Base-by-base conservation (phyloP, 2,329 filamentous ascomycete species). In the Aspergillus japonicus region DNA sequence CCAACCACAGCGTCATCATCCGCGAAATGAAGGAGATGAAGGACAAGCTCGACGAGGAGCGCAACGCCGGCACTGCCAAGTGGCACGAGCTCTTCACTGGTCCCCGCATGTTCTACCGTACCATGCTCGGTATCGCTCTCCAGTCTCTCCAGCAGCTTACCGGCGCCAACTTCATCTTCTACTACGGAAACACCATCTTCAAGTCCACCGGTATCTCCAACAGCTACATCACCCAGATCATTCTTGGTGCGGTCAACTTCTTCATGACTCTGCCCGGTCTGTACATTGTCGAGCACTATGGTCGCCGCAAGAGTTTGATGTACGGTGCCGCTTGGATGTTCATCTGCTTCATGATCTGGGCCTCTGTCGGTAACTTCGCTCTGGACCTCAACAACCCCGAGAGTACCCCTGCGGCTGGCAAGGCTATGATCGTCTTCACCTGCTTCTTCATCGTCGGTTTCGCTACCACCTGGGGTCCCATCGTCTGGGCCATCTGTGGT, bases 391-490 rank as follows among this genome's bases (percentile, higher is more conserved):
- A 66, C 23, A 60, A 80, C 50, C 82, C 80, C 0, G 73, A 74
- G 5, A 69, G 71, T 39, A 83, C 78, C 65, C 71, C 74, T 5
- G 73, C 77, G 3, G 81, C 85, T 12, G 88, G 88, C 11, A 84
- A 86, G 5, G 82, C 87, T 61, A 87, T 91, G 83, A 90, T 92
- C 65, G 85, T 89, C 10, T 85, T 88, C 56, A 86, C 88, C 2
- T 90, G 86, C 74, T 84, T 91, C 79, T 92, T 91, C 75, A 91
- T 92, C 58, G 83, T 86, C 52, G 87, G 85, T 1, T 92, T 90
- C 66, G 89, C 89, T 26, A 79, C 80, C 31, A 90, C 87, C 14
- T 91, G 87, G 88, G 89, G 89, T 23, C 89, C 89, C 0, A 81
- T 78, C 26, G 71, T 80, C 42, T 80, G 78, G 78, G 75, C 76